Evolutionary conservation across 169 alveolate genomes (phyloP), one percentile per base, ranked within the genome.

Genomic region (Neospora caninum): DNA sequence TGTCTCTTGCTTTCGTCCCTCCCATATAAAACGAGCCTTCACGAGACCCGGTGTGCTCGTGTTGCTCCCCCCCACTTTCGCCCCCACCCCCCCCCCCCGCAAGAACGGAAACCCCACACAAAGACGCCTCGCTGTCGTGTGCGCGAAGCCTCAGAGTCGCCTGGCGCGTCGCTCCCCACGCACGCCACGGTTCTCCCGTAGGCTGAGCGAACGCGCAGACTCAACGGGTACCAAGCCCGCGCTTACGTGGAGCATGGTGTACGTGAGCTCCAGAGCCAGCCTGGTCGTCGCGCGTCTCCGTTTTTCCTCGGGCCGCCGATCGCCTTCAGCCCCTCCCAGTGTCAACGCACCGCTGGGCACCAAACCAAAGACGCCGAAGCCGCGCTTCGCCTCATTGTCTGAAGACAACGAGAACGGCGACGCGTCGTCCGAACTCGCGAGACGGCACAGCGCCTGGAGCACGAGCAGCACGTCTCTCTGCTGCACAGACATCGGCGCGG

Each of bases 361-460:
- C 45, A 80, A 41, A 9, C 31, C 20, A 18, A 38, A 41, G 34
- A 36, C 20, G 34, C 89, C 53, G 67, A 16, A 10, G 2, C 69
- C 64, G n/a, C 89, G 43, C 67, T 38, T 36, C 64, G 67, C 67
- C 67, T 36, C 41, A 6, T 6, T 39, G 13, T 82, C 89, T 20
- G 39, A 9, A 78, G 39, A n/a, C 9, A 64, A 64, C 73, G 73
- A 64, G 73, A 27, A 16, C 4, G n/a, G n/a, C 73, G n/a, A 64
- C 31, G 84, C 84, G 7, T 82, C 89, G 38, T 42, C 89, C 25
- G 41, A 13, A 27, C 38, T 43, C n/a, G 89, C 89, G 0, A 82
- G 89, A 20, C 89, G 89, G 36, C 89, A 82, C 36, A 82, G 67
- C 67, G 89, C 89, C 89, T 82, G 89, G 7, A 82, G 89, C 34